Base-by-base conservation (phyloP, 306 rosid genomes). In the Myrica gale region DNA sequence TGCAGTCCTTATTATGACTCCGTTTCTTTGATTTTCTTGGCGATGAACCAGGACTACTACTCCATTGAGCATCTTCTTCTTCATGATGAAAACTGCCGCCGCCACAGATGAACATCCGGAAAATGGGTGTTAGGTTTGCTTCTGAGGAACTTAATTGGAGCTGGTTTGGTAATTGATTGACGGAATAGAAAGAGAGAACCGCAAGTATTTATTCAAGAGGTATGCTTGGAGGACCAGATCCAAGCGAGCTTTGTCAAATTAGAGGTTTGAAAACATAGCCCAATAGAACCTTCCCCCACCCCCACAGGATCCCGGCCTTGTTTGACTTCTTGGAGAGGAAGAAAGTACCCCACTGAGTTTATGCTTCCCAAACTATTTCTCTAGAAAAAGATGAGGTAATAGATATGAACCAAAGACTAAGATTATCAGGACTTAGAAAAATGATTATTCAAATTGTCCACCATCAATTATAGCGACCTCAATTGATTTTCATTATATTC, bases 81-180 rank as follows among this genome's bases (percentile, higher is more conserved):
- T 78, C 65, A 0, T 61, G 79, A 26, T 77, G 85, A 58, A 85
- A 79, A 48, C 45, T 66, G 53, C 87, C 47, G 13, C 16, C 50
- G 61, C 75, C 98, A 17, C 98, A 93, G 53, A 83, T 47, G 10
- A 86, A 52, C 98, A 88, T 93, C 0, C 51, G 72, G 69, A 8
- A 60, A 12, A 74, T 67, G 41, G 43, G 72, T 1, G 23, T 5
- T 60, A 0, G 42, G 71, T 23, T 66, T 32, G 55, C 16, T 69
- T 19, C 12, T 76, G 79, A 72, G 65, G 16, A 74, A 4, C 41
- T 75, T 32, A 32, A 32, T 32, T 60, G 43, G 52, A 9, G 37
- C 16, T 77, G 62, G 48, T 78, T 67, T 20, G 80, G 47, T 44
- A 9, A 20, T 70, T 76, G 82, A 71, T 82, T 20, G 13, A 46